Conservation (phyloP, 805 yeast genomes). For the Zygosaccharomyces bailii region DNA sequence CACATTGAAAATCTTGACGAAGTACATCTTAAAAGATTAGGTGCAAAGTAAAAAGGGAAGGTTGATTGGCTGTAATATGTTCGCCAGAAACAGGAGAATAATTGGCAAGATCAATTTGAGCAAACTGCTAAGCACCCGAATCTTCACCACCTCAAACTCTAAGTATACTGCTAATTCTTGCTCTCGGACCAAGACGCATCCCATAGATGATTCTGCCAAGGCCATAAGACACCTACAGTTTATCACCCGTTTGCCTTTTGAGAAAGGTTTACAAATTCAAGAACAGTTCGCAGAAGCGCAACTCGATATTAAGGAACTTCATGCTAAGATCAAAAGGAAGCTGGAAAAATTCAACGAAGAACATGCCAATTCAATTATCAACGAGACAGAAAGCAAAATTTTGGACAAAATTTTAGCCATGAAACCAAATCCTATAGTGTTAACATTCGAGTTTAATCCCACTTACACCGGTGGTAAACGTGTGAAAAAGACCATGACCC, state of each 20-base stretch:
- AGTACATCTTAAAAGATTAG: background rate
- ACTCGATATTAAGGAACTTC: slow-evolving; percentile 53
- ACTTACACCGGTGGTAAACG: slow-evolving; percentile 92
- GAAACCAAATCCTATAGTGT: slow-evolving; percentile 62
- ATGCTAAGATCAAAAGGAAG: slow-evolving; percentile 45
- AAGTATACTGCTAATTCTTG: slow-evolving; percentile 9
- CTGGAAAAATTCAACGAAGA: slow-evolving; percentile 39
- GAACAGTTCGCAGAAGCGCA: slow-evolving; percentile 53
- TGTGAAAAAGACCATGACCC: slow-evolving; percentile 51
- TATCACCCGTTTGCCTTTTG: slow-evolving; percentile 39
- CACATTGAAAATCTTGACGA: no score
- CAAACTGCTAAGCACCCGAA: background rate
- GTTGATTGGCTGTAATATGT: no score
- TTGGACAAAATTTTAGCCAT: slow-evolving; percentile 42
- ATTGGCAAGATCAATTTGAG: background rate
- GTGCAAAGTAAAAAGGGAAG: background rate
- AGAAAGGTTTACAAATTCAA: slow-evolving; percentile 55
- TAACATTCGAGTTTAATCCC: slow-evolving; percentile 81
- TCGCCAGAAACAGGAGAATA: no score
- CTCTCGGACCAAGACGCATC: slow-evolving; percentile 25
- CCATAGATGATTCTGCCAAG: slow-evolving; percentile 36
- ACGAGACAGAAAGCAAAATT: slow-evolving; percentile 46
- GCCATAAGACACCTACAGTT: slow-evolving; percentile 45
- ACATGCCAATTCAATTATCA: slow-evolving; percentile 34
- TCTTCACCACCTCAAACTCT: background rate